Conservation (phyloP, 306 rosid genomes). For the Cucumis hystrix region DNA sequence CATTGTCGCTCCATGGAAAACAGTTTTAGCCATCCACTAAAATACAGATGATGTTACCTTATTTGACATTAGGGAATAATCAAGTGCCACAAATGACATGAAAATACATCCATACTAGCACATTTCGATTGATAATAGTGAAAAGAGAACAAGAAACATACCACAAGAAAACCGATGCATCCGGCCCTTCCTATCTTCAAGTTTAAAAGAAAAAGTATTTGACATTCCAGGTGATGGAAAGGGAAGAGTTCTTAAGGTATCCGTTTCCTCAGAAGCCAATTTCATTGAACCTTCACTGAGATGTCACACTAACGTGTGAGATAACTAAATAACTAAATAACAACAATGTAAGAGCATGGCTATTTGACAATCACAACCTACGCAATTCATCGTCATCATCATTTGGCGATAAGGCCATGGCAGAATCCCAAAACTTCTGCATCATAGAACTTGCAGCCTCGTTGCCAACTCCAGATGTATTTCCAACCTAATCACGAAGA, state of each 20-base stretch:
- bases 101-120: neutral
- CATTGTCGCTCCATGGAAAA: neutral
- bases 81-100: neutral
- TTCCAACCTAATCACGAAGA: conserved; percentile 52
- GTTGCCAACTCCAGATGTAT: conserved; percentile 35
- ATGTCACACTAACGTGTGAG: conserved; percentile 4
- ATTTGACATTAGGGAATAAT: neutral
- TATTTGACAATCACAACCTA: conserved; percentile 33
- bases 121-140: neutral
- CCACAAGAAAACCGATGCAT: conserved; percentile 13
- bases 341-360: neutral
- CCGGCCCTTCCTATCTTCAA: conserved; percentile 9
- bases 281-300: conserved; percentile 65
- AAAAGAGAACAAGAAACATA: conserved; percentile 6
- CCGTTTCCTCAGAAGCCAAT: conserved; percentile 67
- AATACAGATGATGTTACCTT: no score
- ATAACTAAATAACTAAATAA: neutral
- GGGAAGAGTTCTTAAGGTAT: conserved; percentile 33
- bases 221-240: conserved; percentile 21
- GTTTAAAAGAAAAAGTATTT: conserved; percentile 1
- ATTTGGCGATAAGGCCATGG: conserved; percentile 55
- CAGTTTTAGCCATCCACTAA: neutral
- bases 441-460: conserved; percentile 70
- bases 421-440: conserved; percentile 96
- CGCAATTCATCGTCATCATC: conserved; percentile 65